Evolutionary conservation across 495 filamentous ascomycete genomes (phyloP).

Genomic region (Daldinia concentrica): DNA sequence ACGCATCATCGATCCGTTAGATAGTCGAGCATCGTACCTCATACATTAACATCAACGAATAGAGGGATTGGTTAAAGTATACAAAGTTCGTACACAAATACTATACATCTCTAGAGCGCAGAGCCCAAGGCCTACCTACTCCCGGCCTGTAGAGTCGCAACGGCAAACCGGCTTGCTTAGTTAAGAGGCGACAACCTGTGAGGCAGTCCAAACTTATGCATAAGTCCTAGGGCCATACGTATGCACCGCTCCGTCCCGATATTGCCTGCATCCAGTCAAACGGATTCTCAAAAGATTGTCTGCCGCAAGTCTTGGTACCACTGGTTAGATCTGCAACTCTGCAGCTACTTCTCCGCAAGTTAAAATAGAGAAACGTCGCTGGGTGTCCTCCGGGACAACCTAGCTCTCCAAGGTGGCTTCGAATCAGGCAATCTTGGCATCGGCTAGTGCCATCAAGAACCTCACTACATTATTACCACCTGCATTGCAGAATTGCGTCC

Average conservation of each 20-base stretch:
- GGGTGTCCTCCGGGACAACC: conserved; percentile 55
- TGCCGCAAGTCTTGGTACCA: conserved; percentile 29
- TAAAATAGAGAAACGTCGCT: conserved; percentile 37
- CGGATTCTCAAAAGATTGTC: conserved; percentile 20
- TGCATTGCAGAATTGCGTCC: conserved; percentile 59
- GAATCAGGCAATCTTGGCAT: conserved; percentile 57
- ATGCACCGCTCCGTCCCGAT: conserved; percentile 35
- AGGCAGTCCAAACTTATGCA: conserved; percentile 18
- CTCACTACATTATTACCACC: conserved; percentile 54
- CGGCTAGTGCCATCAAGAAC: conserved; percentile 61
- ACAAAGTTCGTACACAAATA: neutral
- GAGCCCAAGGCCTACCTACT: neutral
- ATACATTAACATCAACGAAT: too few species aligned
- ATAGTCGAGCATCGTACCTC: conserved; percentile 8
- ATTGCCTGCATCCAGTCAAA: conserved; percentile 28
- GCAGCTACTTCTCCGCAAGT: conserved; percentile 29
- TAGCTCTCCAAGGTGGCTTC: conserved; percentile 65
- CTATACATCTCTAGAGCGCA: neutral
- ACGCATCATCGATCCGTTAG: conserved; percentile 38
- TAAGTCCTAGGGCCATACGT: conserved; percentile 30
- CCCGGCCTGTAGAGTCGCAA: conserved; percentile 9
- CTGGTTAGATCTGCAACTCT: conserved; percentile 14
- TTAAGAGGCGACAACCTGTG: conserved; percentile 5
- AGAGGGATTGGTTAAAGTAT: conserved; percentile 3
- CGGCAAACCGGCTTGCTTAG: conserved; percentile 7